A percentile compares a stretch with the other conserved stretches of the same genome.
phyloP scores from a whole-genome alignment of 2,329 filamentous ascomycete species.

The Botryotinia convoluta region DNA sequence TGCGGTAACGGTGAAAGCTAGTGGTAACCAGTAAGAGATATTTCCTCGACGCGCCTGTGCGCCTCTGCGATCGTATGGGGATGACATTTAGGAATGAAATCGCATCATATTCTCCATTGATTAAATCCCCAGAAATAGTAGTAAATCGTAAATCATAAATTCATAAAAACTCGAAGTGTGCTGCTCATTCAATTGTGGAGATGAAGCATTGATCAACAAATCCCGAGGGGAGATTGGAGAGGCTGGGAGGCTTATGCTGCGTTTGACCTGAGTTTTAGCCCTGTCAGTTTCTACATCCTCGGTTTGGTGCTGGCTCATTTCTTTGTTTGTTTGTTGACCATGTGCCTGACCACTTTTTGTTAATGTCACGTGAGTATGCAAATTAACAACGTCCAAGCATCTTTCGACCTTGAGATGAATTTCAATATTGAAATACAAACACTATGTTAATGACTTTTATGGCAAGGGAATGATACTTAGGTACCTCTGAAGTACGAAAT shows the following conservation, averaged over 20 bases:
- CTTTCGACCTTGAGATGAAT: background rate
- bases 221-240: slow-evolving; percentile 18
- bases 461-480: background rate
- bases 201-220: slow-evolving; percentile 21
- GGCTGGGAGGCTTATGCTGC: slow-evolving; percentile 11
- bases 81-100: slow-evolving; percentile 52
- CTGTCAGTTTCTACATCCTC: slow-evolving; percentile 4
- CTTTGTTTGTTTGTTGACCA: background rate
- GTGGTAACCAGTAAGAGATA: slow-evolving; percentile 84
- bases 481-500: background rate
- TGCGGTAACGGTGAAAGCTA: slow-evolving; percentile 81
- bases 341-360: background rate
- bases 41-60: slow-evolving; percentile 55
- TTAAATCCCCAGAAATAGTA: slow-evolving; percentile 9
- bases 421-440: background rate
- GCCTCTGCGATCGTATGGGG: slow-evolving; percentile 56
- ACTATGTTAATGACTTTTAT: background rate
- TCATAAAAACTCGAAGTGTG: slow-evolving; percentile 15
- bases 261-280: slow-evolving; percentile 11
- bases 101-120: slow-evolving; percentile 27
- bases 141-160: slow-evolving; percentile 18
- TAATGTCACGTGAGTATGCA: background rate
- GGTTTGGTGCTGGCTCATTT: background rate
- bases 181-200: slow-evolving; percentile 19
- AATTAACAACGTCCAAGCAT: background rate